Evolutionary conservation across 306 rosid species (phyloP), one percentile per base, ranked within the genome.

Genomic region (Geum urbanum): DNA sequence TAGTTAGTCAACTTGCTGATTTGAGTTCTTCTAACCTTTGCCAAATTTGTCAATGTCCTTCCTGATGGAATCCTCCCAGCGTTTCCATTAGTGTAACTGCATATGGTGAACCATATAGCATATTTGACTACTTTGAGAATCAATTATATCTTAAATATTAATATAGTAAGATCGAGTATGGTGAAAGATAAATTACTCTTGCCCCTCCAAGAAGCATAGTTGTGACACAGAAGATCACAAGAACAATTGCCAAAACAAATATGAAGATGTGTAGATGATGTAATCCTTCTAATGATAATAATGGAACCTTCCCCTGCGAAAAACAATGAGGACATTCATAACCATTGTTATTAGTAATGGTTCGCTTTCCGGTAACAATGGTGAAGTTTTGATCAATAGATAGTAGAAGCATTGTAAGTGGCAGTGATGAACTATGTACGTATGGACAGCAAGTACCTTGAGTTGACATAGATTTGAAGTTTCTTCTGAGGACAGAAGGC

Each of bases 211-310:
- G 96, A 73, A 90, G 12, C 96, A 88, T 76, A 53, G 98, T 94
- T 14, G 84, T 74, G 77, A 69, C 97, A 62, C 97, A 90, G 67
- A 87, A 94, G 74, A 80, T 35, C 47, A 81, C 97, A 78, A 90
- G 98, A 39, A 90, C 96, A 45, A 94, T 67, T 7, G 96, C 97
- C 78, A 94, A 69, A 60, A 94, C 98, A 72, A 90, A 88, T 81
- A 90, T 88, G 84, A 94, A 94, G 52, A 88, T 88, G 83, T 88
- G 98, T 37, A 94, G 88, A 22, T 94, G 97, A 77, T 94, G 98
- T 8, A 94, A 66, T 69, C 92, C 82, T 81, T 90, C 98, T 76
- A 81, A 70, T 13, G 97, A 86, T 67, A 94, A 67, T 74, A 90
- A 63, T 13, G 91, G 97, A 76, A 73, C 85, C 84, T 85, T 88